Percentiles rank a stretch among this genome's conserved stretches.
Conservation (phyloP, 148 eudicot genomes). For the Bassia scoparia region DNA sequence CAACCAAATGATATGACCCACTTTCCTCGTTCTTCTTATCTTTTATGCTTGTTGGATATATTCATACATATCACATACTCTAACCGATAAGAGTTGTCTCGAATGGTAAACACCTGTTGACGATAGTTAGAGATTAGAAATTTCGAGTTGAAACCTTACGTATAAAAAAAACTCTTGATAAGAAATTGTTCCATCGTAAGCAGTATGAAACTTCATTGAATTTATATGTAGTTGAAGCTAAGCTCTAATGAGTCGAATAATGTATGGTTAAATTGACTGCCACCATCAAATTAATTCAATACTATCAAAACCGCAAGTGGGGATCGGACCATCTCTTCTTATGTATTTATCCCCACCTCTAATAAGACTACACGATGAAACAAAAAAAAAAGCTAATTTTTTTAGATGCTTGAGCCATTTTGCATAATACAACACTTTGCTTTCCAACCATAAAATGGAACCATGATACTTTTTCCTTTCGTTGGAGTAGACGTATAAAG, state of each 20-base stretch:
- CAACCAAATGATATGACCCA: conserved; percentile 19
- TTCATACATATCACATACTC: no score
- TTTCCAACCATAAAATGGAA: conserved; percentile 1
- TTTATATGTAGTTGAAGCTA: neutral
- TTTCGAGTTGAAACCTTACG: no score
- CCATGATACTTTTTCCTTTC: neutral
- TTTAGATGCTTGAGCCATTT: conserved; percentile 26
- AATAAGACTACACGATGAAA: conserved; percentile 23
- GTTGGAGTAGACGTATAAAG: neutral
- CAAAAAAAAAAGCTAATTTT: conserved; percentile 1
- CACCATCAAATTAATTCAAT: conserved; percentile 10
- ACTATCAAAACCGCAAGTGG: conserved; percentile 16
- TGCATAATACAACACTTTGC: conserved; percentile 6
- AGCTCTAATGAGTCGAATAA: no score
- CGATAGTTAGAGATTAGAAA: no score
- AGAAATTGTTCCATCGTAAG: no score
- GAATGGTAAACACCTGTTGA: no score
- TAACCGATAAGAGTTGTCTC: neutral
- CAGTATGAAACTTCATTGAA: no score
- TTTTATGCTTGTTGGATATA: conserved; percentile 24
- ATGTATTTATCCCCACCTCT: conserved; percentile 22
- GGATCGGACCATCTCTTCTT: conserved; percentile 17
- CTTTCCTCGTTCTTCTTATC: conserved; percentile 11
- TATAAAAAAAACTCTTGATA: no score
- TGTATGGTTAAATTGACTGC: conserved; percentile 15